Evolutionary conservation across 2,329 filamentous ascomycete species (phyloP).

Genomic region (Beauveria caledonica): DNA sequence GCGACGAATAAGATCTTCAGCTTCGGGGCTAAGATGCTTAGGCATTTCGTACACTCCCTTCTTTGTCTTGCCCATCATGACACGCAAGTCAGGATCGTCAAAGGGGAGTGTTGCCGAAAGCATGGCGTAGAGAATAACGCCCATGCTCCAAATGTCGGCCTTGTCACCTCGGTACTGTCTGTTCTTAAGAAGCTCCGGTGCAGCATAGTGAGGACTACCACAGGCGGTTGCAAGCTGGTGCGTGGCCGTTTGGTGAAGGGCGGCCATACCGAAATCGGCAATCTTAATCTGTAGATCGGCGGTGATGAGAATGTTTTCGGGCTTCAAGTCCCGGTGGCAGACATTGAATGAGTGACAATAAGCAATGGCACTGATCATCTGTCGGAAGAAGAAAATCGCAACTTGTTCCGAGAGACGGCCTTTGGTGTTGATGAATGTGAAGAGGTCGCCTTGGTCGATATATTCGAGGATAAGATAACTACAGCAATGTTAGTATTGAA

Average conservation of each 20-base stretch:
- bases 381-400: constrained; percentile 77
- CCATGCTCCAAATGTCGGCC: constrained; percentile 92
- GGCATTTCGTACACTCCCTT: constrained; percentile 54
- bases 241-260: constrained; percentile 70
- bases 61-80: constrained; percentile 54
- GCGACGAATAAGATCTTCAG: constrained; percentile 66
- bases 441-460: constrained; percentile 71
- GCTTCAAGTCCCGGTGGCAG: constrained; percentile 92
- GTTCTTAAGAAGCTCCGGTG: constrained; percentile 79
- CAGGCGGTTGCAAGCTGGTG: constrained; percentile 82
- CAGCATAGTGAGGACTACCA: constrained; percentile 93
- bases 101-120: constrained; percentile 81
- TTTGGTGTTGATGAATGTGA: constrained; percentile 70
- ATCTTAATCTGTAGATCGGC: constrained; percentile 73
- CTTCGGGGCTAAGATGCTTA: constrained; percentile 56
- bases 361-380: constrained; percentile 84
- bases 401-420: constrained; percentile 72
- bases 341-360: constrained; percentile 95
- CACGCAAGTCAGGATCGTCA: constrained; percentile 54
- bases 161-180: constrained; percentile 73
- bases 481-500: constrained; percentile 12
- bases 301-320: constrained; percentile 90
- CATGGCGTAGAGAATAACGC: constrained; percentile 82
- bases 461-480: constrained; percentile 95
- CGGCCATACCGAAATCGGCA: constrained; percentile 97